Conservation (phyloP, 192 early-diverging fungal species). For the Podila clonocystis region DNA sequence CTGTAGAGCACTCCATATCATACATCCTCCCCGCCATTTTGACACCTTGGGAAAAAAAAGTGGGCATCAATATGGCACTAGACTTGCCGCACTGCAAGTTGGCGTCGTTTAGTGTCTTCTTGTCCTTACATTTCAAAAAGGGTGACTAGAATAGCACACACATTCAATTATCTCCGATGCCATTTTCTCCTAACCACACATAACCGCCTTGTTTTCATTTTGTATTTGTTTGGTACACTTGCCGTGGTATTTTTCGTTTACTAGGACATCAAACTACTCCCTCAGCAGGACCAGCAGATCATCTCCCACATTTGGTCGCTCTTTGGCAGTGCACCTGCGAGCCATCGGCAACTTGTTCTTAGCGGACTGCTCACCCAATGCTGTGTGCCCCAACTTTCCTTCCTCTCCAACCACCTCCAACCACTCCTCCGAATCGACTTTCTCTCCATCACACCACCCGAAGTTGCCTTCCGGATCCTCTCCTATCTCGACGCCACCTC, state of each 20-base stretch:
- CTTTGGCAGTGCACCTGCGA: slow-evolving; percentile 74
- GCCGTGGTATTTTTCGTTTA: background rate
- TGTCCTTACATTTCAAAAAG: background rate
- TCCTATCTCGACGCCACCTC: slow-evolving; percentile 92
- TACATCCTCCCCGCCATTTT: no score
- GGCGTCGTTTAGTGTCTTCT: background rate
- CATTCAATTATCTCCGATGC: background rate
- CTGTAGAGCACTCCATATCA: no score
- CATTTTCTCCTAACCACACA: background rate
- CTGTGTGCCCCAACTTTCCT: slow-evolving; percentile 90
- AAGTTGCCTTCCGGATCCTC: slow-evolving; percentile 86
- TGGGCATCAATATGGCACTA: no score
- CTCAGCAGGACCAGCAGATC: slow-evolving; percentile 62
- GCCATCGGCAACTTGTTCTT: slow-evolving; percentile 73
- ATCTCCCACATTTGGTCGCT: slow-evolving; percentile 77
- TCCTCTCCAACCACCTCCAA: slow-evolving; percentile 74
- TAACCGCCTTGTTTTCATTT: background rate
- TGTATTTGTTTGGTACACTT: background rate
- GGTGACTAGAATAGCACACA: background rate
- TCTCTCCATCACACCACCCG: slow-evolving; percentile 76
- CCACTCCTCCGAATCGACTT: slow-evolving; percentile 87
- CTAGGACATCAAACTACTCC: slow-evolving; percentile 68
- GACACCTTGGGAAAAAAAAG: no score
- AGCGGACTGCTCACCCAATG: slow-evolving; percentile 82
- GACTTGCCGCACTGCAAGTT: background rate